Conservation (phyloP, 2,329 filamentous ascomycete species). For the Laburnicola sp. region DNA sequence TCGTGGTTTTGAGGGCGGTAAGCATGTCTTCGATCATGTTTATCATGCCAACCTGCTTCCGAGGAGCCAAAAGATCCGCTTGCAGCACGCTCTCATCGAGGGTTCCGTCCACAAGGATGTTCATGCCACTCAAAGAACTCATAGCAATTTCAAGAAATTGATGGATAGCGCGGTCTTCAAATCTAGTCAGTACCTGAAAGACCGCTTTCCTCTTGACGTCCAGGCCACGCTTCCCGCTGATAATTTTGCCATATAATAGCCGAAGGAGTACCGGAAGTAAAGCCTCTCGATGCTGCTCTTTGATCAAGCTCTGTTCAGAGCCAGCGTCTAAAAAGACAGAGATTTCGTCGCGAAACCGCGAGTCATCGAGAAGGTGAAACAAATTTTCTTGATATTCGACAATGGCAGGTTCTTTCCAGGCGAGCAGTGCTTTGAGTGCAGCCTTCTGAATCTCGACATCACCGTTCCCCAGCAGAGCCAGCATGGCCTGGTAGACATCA, state of each 20-base stretch:
- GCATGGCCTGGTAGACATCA: conserved; percentile 74
- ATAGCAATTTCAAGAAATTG: conserved; percentile 82
- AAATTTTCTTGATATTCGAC: conserved; percentile 82
- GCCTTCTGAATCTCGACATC: conserved; percentile 87
- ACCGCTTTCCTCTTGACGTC: conserved; percentile 74
- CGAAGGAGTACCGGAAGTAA: conserved; percentile 86
- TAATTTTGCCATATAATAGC: conserved; percentile 84
- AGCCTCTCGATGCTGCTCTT: conserved; percentile 69
- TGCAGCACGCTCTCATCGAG: conserved; percentile 51
- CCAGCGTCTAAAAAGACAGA: conserved; percentile 81
- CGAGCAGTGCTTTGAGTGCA: conserved; percentile 79
- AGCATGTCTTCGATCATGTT: conserved; percentile 91
- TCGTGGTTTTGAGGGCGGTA: conserved; percentile 75
- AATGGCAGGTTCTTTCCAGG: conserved; percentile 83
- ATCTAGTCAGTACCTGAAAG: conserved; percentile 76
- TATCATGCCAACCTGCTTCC: conserved; percentile 87
- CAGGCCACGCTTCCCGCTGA: conserved; percentile 80
- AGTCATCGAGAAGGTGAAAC: conserved; percentile 84
- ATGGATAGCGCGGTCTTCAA: conserved; percentile 73
- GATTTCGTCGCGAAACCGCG: conserved; percentile 91
- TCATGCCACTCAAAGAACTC: conserved; percentile 66
- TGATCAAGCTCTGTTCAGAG: conserved; percentile 65
- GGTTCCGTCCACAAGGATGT: conserved; percentile 57
- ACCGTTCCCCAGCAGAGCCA: conserved; percentile 80
- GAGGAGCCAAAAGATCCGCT: conserved; percentile 62